Percentiles rank a stretch among this genome's conserved stretches.
Conservation (phyloP, 345 rosid species). For the Syzygium grande region DNA sequence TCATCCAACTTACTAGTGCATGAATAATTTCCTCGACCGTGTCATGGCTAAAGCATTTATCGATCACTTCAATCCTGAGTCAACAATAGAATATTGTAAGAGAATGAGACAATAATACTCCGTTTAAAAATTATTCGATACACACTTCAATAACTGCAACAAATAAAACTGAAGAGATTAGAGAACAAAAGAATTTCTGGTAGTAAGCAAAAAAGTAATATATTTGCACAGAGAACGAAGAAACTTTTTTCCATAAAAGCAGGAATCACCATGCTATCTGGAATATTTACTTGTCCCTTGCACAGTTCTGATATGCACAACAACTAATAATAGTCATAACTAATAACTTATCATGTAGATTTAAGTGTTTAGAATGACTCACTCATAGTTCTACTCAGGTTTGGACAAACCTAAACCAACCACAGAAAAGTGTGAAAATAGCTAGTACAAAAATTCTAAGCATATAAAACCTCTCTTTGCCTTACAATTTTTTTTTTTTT, state of each 20-base stretch:
- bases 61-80: slow-evolving; percentile 31
- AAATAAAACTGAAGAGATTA: background rate
- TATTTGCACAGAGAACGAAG: background rate
- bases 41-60: slow-evolving; percentile 80
- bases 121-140: background rate
- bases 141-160: background rate
- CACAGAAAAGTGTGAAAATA: background rate
- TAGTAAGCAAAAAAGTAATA: no score
- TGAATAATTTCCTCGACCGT: slow-evolving; percentile 83
- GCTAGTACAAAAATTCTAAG: background rate
- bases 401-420: no score
- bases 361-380: background rate
- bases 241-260: background rate
- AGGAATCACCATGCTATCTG: background rate
- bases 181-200: background rate
- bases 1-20: slow-evolving; percentile 51
- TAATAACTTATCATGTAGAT: no score
- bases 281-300: background rate
- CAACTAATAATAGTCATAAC: background rate
- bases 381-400: background rate
- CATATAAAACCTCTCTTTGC: no score
- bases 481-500: no score
- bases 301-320: background rate
- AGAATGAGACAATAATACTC: background rate
- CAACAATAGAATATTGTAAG: background rate